phyloP scores from a whole-genome alignment of 2,329 filamentous ascomycete genomes.

The Calonectria honghensis region DNA sequence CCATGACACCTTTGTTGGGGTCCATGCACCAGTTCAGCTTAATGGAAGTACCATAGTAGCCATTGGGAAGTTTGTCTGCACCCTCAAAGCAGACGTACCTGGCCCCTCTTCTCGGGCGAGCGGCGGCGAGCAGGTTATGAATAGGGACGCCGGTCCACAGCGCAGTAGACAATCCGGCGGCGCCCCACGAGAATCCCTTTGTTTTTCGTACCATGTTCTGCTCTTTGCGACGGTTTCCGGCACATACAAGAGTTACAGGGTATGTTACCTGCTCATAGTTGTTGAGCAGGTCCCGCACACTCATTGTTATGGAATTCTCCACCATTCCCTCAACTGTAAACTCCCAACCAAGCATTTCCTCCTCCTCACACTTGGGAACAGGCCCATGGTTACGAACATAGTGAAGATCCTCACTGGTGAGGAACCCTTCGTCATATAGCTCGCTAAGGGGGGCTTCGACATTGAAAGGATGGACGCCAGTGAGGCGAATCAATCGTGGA shows the following conservation, averaged over 20 bases:
- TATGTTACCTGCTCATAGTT: constrained; percentile 89
- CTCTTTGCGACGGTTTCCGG: constrained; percentile 93
- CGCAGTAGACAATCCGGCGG: constrained; percentile 90
- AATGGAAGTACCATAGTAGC: constrained; percentile 90
- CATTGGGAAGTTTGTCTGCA: constrained; percentile 90
- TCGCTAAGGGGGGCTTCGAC: constrained; percentile 88
- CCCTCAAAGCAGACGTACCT: constrained; percentile 94
- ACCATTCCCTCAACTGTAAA: constrained; percentile 91
- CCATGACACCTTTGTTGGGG: constrained; percentile 86
- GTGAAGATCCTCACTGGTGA: constrained; percentile 91
- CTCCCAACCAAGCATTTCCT: constrained; percentile 85
- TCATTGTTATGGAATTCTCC: constrained; percentile 83
- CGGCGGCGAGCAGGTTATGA: constrained; percentile 80
- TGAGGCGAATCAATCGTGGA: constrained; percentile 87
- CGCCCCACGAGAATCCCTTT: constrained; percentile 95
- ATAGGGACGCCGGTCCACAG: constrained; percentile 90
- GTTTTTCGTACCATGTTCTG: constrained; percentile 93
- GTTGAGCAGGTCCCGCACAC: constrained; percentile 81
- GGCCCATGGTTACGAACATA: constrained; percentile 94
- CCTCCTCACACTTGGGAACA: constrained; percentile 84
- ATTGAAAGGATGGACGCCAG: constrained; percentile 93
- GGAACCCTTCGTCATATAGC: constrained; percentile 86
- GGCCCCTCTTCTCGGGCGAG: constrained; percentile 81
- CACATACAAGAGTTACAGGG: constrained; percentile 92
- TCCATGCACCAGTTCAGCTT: constrained; percentile 94